Evolutionary conservation across 2,329 filamentous ascomycete genomes (phyloP), one percentile per base, ranked within the genome.

Genomic region (Aspergillus sp.): DNA sequence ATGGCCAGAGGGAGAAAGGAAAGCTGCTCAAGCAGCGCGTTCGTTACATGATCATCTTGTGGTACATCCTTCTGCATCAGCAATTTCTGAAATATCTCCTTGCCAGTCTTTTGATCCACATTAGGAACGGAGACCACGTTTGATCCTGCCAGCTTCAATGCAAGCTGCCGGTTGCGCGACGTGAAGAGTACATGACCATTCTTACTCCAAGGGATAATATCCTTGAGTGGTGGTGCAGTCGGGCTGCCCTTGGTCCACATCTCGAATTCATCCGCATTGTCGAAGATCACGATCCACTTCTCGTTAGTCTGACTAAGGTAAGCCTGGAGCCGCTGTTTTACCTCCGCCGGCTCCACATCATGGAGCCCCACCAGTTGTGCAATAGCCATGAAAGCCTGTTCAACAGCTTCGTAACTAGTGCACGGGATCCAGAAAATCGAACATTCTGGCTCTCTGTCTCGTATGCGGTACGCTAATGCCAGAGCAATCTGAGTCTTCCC

Each of bases 401-500:
- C 57, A n/a, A 75, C 55, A 4, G 51, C 61, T 14, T 62, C 63
- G 32, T 42, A 55, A 57, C 65, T 31, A 65, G 62, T 5, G 65
- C 69, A 22, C 22, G 69, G 62, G n/a, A 74, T 49, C 71, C 72
- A 74, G 18, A 74, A 71, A 0, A 74, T 55, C 0, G 65, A 65
- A 14, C 60, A 67, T 5, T 67, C 59, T 0, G 67, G 56, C n/a
- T 60, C 56, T 3, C 54, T 18, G 2, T 70, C 66, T 42, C 54
- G 52, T 2, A 60, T 52, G 12, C 64, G 64, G 47, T 71, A 69
- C 0, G 65, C 67, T 26, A 70, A 54, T 29, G 73, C 67, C 14
- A 75, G 56, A 1, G 62, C 65, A 18, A 74, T 54, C 20, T 73
- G 70, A 0, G 72, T 68, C 52, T 75, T 75, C 1, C 73, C 67